phyloP scores from a whole-genome alignment of 1,139 yeast genomes.

The Hyphopichia buzzinii region DNA sequence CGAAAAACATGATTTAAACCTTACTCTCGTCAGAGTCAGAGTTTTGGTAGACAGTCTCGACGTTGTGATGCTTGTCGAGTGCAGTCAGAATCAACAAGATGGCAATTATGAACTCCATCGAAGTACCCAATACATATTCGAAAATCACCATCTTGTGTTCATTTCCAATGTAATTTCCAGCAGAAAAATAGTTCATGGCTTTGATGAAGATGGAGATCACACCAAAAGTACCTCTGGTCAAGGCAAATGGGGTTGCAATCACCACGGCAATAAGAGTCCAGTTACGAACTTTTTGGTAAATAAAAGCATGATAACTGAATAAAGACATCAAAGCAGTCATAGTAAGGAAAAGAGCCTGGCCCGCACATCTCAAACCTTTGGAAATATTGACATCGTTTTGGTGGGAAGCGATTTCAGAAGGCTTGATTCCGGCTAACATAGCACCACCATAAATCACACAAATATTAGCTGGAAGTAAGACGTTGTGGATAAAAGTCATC shows the following conservation, averaged over 20 bases:
- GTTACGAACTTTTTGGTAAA: conserved; percentile 18
- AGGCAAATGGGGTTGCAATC: conserved; percentile 22
- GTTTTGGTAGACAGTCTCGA: too few relatives aligned
- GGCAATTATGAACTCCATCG: conserved; percentile 27
- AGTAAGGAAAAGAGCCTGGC: conserved; percentile 29
- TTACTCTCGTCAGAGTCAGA: too few relatives aligned
- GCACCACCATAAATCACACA: conserved; percentile 33
- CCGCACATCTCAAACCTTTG: conserved; percentile 28
- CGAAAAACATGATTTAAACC: too few relatives aligned
- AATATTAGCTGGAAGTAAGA: conserved; percentile 33
- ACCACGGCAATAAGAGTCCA: conserved; percentile 15
- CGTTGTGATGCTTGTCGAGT: not conserved
- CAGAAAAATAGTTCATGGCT: conserved; percentile 30
- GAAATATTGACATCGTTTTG: conserved; percentile 16
- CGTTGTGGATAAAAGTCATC: conserved; percentile 18
- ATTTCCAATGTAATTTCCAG: conserved; percentile 27
- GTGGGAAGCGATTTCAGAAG: conserved; percentile 11
- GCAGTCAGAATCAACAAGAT: not conserved
- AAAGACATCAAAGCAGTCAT: conserved; percentile 18
- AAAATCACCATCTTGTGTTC: conserved; percentile 22
- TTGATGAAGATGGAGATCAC: conserved; percentile 25
- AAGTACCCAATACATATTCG: conserved; percentile 35
- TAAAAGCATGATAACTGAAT: conserved; percentile 17
- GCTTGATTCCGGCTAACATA: conserved; percentile 23
- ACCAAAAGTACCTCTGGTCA: conserved; percentile 34